Evolutionary conservation across 306 rosid genomes (phyloP), one percentile per base, ranked within the genome.

Genomic region (Pyrus pyrifolia): DNA sequence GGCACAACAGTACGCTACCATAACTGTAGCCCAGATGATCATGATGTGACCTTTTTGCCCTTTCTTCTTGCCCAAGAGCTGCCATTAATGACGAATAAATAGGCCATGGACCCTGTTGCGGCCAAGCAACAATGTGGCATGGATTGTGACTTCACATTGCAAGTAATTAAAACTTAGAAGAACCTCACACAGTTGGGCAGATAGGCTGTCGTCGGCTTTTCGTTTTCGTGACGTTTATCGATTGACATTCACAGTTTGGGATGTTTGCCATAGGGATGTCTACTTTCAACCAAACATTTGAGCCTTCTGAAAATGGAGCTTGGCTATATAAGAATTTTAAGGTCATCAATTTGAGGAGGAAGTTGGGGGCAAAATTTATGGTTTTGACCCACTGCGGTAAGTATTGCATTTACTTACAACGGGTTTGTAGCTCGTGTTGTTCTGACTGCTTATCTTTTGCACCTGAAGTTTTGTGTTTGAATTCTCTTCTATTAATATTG

Each of bases 71-170:
- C 27, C 57, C 0, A 72, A 44, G 49, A 64, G 30, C 27, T 11
- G 77, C 40, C 68, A 73, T 73, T 42, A 63, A 74, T 58, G 75
- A 25, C 38, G 31, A 21, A 7, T 58, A 57, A 42, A 67, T 44
- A 8, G 68, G 46, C 8, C 6, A 59, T 40, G 76, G 53, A 60
- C 76, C 70, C 60, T 44, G 68, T 31, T 59, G 31, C 3, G 70
- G 51, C 45, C 22, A 8, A 64, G 45, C 68, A 31, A 64, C 68
- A 31, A 9, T 31, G 46, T 30, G 59, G 25, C 68, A 45, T 69
- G 60, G 53, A 69, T 44, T 44, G 38, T 69, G 60, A 45, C 46
- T 45, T 61, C 44, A 66, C 70, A 5, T 13, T 29, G 30, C 4
- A 40, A 8, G 38, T 25, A 44, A 4, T 33, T 23, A 4, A 15